Evolutionary conservation across 169 alveolate genomes (phyloP).

Genomic region (Eimeria necatrix): DNA sequence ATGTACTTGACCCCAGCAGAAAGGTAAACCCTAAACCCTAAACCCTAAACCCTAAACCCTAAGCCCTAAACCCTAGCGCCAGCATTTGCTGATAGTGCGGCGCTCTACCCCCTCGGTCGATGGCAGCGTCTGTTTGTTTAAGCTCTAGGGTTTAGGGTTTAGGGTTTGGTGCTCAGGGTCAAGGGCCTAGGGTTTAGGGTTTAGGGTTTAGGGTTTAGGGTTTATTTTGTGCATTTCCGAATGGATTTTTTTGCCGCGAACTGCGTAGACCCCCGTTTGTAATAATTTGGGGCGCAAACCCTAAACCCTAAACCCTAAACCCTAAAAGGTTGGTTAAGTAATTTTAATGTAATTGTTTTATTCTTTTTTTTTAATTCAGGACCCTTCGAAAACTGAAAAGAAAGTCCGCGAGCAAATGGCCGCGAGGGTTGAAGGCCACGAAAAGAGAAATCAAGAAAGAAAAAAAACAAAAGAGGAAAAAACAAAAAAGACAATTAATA

Average conservation of each 20-base stretch:
- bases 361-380: constrained; percentile 58
- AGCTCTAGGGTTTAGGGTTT: no score
- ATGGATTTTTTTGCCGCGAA: background rate
- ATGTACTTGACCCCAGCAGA: constrained; percentile 88
- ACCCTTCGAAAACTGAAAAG: constrained; percentile 92
- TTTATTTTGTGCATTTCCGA: background rate
- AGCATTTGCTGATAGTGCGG: background rate
- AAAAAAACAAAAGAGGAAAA: constrained; percentile 89
- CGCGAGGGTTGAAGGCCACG: constrained; percentile 91
- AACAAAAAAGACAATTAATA: constrained; percentile 89
- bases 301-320: background rate
- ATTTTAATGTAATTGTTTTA: background rate
- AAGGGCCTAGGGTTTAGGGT: constrained; percentile 85
- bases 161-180: background rate
- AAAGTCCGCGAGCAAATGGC: constrained; percentile 92
- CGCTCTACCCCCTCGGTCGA: background rate
- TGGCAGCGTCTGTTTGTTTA: background rate
- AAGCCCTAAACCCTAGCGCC: background rate
- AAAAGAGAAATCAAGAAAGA: constrained; percentile 88
- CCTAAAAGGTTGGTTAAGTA: background rate
- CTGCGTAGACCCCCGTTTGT: background rate
- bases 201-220: constrained; percentile 86
- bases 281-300: background rate
- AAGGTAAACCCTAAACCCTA: background rate
- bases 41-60: no score